phyloP scores from a whole-genome alignment of 2,329 filamentous ascomycete species.

The Paecilomyces sp. region DNA sequence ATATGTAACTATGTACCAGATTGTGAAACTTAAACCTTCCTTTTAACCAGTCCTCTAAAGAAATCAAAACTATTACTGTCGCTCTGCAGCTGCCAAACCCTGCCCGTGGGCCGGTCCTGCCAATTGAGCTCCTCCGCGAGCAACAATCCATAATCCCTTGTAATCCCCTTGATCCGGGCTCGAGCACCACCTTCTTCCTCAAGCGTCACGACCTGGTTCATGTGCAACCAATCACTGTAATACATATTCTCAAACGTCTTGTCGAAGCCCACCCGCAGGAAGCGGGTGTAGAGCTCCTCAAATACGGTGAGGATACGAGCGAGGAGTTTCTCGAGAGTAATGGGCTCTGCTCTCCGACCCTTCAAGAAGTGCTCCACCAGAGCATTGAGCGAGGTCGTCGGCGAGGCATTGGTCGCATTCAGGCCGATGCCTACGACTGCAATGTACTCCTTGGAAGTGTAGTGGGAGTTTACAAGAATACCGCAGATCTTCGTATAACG shows the following conservation, averaged over 20 bases:
- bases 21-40: constrained; percentile 52
- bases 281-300: constrained; percentile 68
- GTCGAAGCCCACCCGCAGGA: constrained; percentile 69
- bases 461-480: constrained; percentile 84
- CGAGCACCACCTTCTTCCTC: constrained; percentile 70
- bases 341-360: constrained; percentile 38
- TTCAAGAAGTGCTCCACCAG: constrained; percentile 47
- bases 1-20: too few relatives aligned
- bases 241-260: constrained; percentile 66
- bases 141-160: constrained; percentile 82
- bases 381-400: constrained; percentile 78
- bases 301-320: constrained; percentile 72
- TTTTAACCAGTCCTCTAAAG: constrained; percentile 76
- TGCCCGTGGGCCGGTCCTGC: constrained; percentile 67
- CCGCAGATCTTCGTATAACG: constrained; percentile 84
- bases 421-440: constrained; percentile 80
- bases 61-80: constrained; percentile 99
- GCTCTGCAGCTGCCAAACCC: constrained; percentile 77
- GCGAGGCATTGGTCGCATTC: constrained; percentile 75
- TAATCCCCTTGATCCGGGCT: constrained; percentile 79
- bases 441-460: constrained; percentile 69
- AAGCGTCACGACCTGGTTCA: constrained; percentile 64
- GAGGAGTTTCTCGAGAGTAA: constrained; percentile 72
- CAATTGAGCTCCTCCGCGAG: constrained; percentile 73
- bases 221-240: constrained; percentile 81